Evolutionary conservation across 345 rosid genomes (phyloP).

Genomic region (Hypericum androsaemum): DNA sequence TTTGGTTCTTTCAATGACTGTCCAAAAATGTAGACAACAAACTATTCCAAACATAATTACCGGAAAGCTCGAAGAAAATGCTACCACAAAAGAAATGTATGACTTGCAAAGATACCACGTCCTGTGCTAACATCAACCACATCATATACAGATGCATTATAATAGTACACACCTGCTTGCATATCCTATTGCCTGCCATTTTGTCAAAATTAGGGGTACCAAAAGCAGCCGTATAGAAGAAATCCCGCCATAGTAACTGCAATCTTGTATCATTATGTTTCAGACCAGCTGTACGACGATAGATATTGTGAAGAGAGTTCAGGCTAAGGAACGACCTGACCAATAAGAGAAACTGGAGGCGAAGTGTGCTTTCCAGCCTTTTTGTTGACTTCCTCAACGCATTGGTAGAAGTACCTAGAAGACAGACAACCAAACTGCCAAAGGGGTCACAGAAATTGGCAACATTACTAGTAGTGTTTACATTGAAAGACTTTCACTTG

Average conservation of each 20-base stretch:
- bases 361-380: conserved; percentile 56
- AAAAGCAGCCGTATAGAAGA: conserved; percentile 78
- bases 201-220: conserved; percentile 80
- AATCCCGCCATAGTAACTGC: conserved; percentile 88
- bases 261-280: conserved; percentile 13
- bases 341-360: conserved; percentile 92
- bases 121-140: neutral
- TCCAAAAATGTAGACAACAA: too few species aligned
- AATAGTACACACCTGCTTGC: conserved; percentile 64
- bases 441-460: conserved; percentile 15
- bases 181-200: conserved; percentile 73
- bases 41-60: too few species aligned
- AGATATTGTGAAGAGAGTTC: conserved; percentile 1
- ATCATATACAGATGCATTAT: neutral
- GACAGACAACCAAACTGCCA: conserved; percentile 96
- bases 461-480: neutral
- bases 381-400: conserved; percentile 54
- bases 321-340: conserved; percentile 51
- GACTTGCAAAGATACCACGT: too few species aligned
- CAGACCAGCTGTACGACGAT: conserved; percentile 5
- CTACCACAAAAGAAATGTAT: too few species aligned
- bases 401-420: conserved; percentile 85
- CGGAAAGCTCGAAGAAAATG: too few species aligned
- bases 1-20: too few species aligned
- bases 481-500: neutral